Conservation (phyloP, 108 stramenopile genomes). For the Aureococcus anophagefferens region DNA sequence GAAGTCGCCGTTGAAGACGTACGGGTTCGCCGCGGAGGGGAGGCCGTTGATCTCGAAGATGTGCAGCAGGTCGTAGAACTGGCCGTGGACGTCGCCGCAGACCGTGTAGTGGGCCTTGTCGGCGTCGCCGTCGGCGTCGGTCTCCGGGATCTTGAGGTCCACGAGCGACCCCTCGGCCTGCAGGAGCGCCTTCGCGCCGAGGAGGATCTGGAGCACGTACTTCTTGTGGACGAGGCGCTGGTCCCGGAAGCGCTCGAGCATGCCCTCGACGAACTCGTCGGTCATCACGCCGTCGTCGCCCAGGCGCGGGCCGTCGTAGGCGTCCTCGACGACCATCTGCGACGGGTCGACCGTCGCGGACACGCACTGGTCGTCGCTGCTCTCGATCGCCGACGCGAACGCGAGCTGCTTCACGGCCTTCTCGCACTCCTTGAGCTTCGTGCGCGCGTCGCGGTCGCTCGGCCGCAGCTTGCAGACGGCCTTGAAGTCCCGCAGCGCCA, state of each 20-base stretch:
- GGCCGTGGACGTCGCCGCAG: slow-evolving; percentile 96
- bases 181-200: slow-evolving; percentile 56
- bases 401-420: slow-evolving; percentile 74
- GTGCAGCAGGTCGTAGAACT: slow-evolving; percentile 95
- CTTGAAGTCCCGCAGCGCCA: slow-evolving; percentile 81
- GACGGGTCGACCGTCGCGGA: slow-evolving; percentile 56
- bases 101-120: slow-evolving; percentile 57
- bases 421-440: slow-evolving; percentile 74
- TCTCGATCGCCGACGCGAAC: slow-evolving; percentile 81
- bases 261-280: slow-evolving; percentile 66
- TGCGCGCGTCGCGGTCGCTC: slow-evolving; percentile 56
- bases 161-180: slow-evolving; percentile 50
- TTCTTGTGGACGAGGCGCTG: slow-evolving; percentile 61
- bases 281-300: slow-evolving; percentile 31
- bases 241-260: slow-evolving; percentile 68
- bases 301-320: slow-evolving; percentile 85
- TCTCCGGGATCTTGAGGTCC: slow-evolving; percentile 56
- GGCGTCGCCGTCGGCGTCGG: slow-evolving; percentile 38
- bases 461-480: slow-evolving; percentile 51
- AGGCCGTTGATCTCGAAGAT: slow-evolving; percentile 88
- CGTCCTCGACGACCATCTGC: slow-evolving; percentile 44
- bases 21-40: slow-evolving; percentile 73
- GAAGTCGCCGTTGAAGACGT: slow-evolving; percentile 97
- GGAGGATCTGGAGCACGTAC: slow-evolving; percentile 36
- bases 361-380: slow-evolving; percentile 64